Percentiles rank a stretch among this genome's conserved stretches.
phyloP scores from a whole-genome alignment of 371 early-diverging fungal species.

The Funneliformis caledonium region DNA sequence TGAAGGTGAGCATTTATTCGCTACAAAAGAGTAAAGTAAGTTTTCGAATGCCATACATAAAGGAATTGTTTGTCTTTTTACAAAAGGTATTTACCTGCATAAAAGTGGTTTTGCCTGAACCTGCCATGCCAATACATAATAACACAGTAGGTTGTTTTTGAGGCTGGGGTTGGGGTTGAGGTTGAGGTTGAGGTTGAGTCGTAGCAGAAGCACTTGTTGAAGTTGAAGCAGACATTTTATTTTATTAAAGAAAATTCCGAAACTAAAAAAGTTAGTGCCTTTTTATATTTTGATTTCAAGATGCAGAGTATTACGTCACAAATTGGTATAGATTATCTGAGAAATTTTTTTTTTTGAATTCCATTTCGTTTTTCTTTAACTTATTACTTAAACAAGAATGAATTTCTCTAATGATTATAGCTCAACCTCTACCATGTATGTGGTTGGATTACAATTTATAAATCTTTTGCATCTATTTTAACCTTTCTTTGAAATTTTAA shows the following conservation, averaged over 20 bases:
- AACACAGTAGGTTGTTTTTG: constrained; percentile 76
- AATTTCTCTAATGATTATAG: background rate
- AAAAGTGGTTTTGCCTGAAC: constrained; percentile 98
- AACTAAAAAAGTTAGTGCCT: constrained; percentile 50
- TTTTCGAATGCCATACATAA: background rate
- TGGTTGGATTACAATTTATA: background rate
- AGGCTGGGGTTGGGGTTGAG: constrained; percentile 36
- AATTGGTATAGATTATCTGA: too few relatives aligned
- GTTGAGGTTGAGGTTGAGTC: background rate
- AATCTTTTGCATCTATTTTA: background rate
- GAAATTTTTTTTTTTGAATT: too few relatives aligned
- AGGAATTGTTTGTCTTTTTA: constrained; percentile 4
- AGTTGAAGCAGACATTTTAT: constrained; percentile 70
- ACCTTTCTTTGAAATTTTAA: background rate
- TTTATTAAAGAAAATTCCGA: constrained; percentile 80
- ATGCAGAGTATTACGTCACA: too few relatives aligned
- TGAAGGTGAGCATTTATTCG: constrained; percentile 89
- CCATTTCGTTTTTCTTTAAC: too few relatives aligned
- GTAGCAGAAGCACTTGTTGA: background rate
- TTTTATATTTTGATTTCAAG: background rate
- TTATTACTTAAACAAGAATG: background rate
- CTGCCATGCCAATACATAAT: constrained; percentile 98
- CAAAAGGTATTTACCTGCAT: constrained; percentile 76
- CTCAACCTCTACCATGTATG: background rate
- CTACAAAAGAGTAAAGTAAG: constrained; percentile 49